These are phyloP conservation scores for Psilocybe azurescens DNA, from an alignment of 768 basidiomycete species.

Conservation along the genomic window DNA sequence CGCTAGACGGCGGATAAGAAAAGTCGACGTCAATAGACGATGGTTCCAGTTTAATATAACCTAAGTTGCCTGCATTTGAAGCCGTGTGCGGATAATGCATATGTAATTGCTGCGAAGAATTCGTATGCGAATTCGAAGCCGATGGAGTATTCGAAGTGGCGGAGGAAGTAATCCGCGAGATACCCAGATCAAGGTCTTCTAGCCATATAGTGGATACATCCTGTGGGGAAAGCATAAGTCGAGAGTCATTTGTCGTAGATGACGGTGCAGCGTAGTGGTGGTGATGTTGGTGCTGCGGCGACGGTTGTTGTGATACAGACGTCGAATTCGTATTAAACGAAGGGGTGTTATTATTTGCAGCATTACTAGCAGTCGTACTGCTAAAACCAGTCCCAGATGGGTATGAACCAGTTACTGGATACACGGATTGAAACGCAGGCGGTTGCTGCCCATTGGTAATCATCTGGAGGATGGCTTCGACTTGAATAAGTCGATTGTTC, in stretches of 20 bases:
- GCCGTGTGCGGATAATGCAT: slow-evolving; percentile 1
- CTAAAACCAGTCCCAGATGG: background rate
- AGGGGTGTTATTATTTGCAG: background rate
- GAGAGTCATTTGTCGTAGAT: slow-evolving; percentile 41
- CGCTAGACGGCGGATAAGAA: background rate
- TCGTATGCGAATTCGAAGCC: background rate
- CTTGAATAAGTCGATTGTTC: slow-evolving; percentile 76
- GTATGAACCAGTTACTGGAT: slow-evolving; percentile 32
- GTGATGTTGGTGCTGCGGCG: slow-evolving; percentile 32
- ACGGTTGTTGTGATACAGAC: slow-evolving; percentile 6
- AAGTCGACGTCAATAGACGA: slow-evolving; percentile 24
- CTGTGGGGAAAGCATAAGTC: slow-evolving; percentile 55
- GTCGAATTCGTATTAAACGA: background rate
- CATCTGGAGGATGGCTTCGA: slow-evolving; percentile 66
- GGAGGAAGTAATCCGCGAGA: background rate
- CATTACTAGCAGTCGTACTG: background rate
- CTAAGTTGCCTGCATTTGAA: slow-evolving; percentile 8
- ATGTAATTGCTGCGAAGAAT: background rate
- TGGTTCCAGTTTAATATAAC: slow-evolving; percentile 39
- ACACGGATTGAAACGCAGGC: slow-evolving; percentile 41
- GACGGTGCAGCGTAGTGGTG: slow-evolving; percentile 40
- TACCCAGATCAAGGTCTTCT: slow-evolving; percentile 38
- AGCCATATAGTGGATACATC: slow-evolving; percentile 69
- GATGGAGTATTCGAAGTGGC: background rate
- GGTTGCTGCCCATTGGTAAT: slow-evolving; percentile 46